A percentile compares a stretch with the other conserved stretches of the same genome.
These are phyloP conservation scores for Ascochyta fabae DNA, from an alignment of 2,329 filamentous ascomycete species.

Conservation along the genomic window DNA sequence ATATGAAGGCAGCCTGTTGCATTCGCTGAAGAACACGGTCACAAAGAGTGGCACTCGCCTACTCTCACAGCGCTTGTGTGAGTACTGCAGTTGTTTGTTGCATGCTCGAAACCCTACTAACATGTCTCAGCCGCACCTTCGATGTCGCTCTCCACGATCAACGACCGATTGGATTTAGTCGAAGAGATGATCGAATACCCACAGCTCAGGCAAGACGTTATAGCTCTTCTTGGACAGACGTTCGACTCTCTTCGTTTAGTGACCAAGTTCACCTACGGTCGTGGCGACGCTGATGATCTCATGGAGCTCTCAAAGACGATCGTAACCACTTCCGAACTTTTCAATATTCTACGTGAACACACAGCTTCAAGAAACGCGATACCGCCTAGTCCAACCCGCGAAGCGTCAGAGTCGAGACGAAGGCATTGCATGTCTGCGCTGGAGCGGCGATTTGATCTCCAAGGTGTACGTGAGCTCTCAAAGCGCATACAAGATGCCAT, in stretches of 20 bases:
- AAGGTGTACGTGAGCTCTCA: slow-evolving; percentile 72
- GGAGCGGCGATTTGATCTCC: slow-evolving; percentile 67
- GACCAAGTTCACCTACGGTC: slow-evolving; percentile 91
- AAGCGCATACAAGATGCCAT: slow-evolving; percentile 76
- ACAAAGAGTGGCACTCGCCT: slow-evolving; percentile 90
- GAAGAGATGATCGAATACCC: slow-evolving; percentile 72
- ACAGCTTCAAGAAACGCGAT: slow-evolving; percentile 25
- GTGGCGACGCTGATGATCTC: slow-evolving; percentile 91
- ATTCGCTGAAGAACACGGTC: slow-evolving; percentile 86
- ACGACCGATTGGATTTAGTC: slow-evolving; percentile 80
- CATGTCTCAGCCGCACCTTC: slow-evolving; percentile 71
- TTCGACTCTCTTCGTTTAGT: slow-evolving; percentile 88
- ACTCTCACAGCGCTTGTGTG: slow-evolving; percentile 82
- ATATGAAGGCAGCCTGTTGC: slow-evolving; percentile 83
- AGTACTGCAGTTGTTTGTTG: slow-evolving; percentile 20
- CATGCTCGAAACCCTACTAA: neutral
- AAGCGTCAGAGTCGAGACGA: slow-evolving; percentile 20
- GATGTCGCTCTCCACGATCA: slow-evolving; percentile 81
- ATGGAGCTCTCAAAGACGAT: slow-evolving; percentile 84
- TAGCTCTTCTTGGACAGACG: slow-evolving; percentile 72
- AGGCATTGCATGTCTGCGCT: slow-evolving; percentile 51
- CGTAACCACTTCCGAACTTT: slow-evolving; percentile 71
- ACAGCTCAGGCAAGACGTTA: slow-evolving; percentile 72
- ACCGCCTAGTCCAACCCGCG: slow-evolving; percentile 9
- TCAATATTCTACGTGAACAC: slow-evolving; percentile 43